Percentiles rank a stretch among this genome's conserved stretches.
Evolutionary conservation across 1,284 basidiomycete species (phyloP).

Genomic region (Blastosporella zonata): DNA sequence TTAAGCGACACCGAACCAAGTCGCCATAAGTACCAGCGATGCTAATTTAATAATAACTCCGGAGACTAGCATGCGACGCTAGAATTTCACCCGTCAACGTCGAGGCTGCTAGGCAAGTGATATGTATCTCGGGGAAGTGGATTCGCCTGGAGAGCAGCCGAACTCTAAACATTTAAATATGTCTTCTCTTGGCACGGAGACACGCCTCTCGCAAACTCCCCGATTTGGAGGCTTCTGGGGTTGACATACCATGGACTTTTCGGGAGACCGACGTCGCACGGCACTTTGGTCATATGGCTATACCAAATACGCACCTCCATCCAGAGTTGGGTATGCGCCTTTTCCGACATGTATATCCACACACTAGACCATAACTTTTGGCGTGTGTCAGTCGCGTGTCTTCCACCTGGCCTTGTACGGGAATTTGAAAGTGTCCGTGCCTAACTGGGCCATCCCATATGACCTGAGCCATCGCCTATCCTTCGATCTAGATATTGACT

Average conservation of each 20-base stretch:
- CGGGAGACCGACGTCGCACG: not conserved
- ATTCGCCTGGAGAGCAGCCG: not conserved
- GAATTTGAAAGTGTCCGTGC: not conserved
- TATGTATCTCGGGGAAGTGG: not conserved
- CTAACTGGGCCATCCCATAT: not conserved
- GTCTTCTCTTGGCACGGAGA: not conserved
- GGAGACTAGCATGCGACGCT: not conserved
- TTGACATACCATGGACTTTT: not conserved
- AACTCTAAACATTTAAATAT: not conserved
- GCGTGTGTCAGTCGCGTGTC: not conserved
- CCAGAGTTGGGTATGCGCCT: not conserved
- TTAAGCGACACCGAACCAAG: not conserved
- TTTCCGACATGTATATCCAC: not conserved
- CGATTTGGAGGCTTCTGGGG: not conserved
- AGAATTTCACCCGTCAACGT: not conserved
- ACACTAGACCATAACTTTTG: not conserved
- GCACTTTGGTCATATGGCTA: not conserved
- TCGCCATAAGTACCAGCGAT: not conserved
- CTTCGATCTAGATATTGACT: not conserved
- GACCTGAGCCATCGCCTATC: not conserved
- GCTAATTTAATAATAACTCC: not conserved
- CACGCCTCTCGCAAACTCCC: not conserved
- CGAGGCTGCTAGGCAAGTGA: not conserved
- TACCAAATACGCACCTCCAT: not conserved
- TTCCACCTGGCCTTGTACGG: not conserved